Evolutionary conservation across 2,329 filamentous ascomycete species (phyloP), one percentile per base, ranked within the genome.

Genomic region (Colletotrichum sp.): DNA sequence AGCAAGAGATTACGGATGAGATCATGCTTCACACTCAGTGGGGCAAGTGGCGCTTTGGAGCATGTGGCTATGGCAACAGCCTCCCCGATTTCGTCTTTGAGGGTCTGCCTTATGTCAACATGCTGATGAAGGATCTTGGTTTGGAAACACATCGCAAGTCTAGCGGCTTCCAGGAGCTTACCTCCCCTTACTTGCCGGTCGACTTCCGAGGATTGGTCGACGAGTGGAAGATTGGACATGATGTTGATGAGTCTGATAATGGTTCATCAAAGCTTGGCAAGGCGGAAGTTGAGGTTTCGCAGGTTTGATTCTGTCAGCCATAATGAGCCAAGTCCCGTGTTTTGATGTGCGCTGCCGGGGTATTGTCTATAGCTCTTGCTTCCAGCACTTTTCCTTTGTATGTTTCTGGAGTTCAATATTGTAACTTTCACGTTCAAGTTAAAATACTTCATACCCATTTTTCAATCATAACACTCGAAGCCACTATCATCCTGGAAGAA

Each of bases 1-100:
- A 67, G 84, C 79, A 83, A 4, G 82, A 83, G 16, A 80, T 85
- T 13, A 78, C 87, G 2, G 80, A 83, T 14, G 86, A 89, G 71
- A 86, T 88, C 0, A 86, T 89, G 63, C 82, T 92, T 52, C 86
- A 91, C 71, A 87, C 86, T 0, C 87, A 90, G 75, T 93, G 89
- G 79, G 89, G 89, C 4, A 87, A 85, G 52, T 88, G 88, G 83
- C 85, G 90, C n/a, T 90, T 90, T 76, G 87, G 43, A 52, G 43
- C 87, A 1, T 85, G 82, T 67, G 90, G 90, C 0, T 89, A 89
- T 74, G 90, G 90, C 2, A 34, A 34, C 3, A 82, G 82, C 61
- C 83, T 87, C 65, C 89, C 88, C 0, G 91, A 93, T 79, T 88
- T 92, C 67, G 90, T 91, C 4, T 93, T 92, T 74, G 91, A 93